phyloP scores from a whole-genome alignment of 208 protist species.

The Leishmania lainsoni region DNA sequence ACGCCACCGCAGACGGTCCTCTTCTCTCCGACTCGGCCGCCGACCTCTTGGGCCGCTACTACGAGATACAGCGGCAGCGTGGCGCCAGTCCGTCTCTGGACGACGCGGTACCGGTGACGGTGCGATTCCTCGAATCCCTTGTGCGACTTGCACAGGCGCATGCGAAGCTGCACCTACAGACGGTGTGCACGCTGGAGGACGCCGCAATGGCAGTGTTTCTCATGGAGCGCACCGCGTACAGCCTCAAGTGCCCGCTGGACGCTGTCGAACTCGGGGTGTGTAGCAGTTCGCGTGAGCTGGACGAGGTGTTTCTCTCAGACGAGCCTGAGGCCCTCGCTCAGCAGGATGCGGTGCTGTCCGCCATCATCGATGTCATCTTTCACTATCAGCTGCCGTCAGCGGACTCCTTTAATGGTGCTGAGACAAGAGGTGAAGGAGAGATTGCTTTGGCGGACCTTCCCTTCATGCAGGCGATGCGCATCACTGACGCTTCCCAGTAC shows the following conservation, averaged over 20 bases:
- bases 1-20: conserved; percentile 64
- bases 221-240: conserved; percentile 86
- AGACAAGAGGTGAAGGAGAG: conserved; percentile 11
- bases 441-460: conserved; percentile 30
- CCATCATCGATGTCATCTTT: conserved; percentile 63
- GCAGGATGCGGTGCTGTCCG: conserved; percentile 58
- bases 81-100: conserved; percentile 70
- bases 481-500: background rate
- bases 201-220: conserved; percentile 88
- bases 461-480: conserved; percentile 35
- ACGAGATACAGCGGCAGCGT: conserved; percentile 74
- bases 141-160: conserved; percentile 95
- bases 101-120: conserved; percentile 93
- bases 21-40: conserved; percentile 71
- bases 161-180: conserved; percentile 92
- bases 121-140: conserved; percentile 95
- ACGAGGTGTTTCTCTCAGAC: conserved; percentile 71
- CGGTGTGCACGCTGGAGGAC: conserved; percentile 74
- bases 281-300: conserved; percentile 73
- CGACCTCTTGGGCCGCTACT: conserved; percentile 80
- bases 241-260: conserved; percentile 81
- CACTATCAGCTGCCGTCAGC: conserved; percentile 37
- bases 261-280: conserved; percentile 60
- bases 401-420: conserved; percentile 12
- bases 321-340: conserved; percentile 29